Percentiles rank a stretch among this genome's conserved stretches.
These are phyloP conservation scores for Chaetoscypha palmicola DNA, from an alignment of 2,329 filamentous ascomycete genomes.

Conservation along the genomic window DNA sequence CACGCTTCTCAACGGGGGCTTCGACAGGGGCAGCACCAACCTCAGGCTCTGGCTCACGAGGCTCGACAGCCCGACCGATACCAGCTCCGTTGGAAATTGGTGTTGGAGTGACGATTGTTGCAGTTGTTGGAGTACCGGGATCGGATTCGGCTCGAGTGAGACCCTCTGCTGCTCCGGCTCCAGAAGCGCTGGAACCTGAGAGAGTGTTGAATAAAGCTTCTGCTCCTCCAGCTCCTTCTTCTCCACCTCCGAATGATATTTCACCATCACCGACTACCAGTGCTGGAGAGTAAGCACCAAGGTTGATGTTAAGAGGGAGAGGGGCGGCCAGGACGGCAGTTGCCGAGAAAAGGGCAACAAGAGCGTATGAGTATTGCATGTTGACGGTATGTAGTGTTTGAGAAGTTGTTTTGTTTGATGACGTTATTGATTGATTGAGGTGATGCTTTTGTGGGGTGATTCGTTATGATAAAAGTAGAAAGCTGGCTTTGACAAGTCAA, in stretches of 20 bases:
- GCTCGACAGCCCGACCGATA: constrained; percentile 13
- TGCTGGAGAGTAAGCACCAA: constrained; percentile 44
- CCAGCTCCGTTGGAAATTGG: constrained; percentile 8
- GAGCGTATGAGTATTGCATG: constrained; percentile 18
- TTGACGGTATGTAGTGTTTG: constrained; percentile 5
- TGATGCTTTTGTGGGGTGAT: constrained; percentile 1
- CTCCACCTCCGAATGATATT: constrained; percentile 40
- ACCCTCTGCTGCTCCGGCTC: constrained; percentile 11
- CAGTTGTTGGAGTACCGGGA: neutral
- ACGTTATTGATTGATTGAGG: constrained; percentile 4
- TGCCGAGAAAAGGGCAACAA: constrained; percentile 16
- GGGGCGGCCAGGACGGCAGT: constrained; percentile 33
- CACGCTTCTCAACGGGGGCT: constrained; percentile 36
- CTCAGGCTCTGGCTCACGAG: constrained; percentile 4
- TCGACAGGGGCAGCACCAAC: constrained; percentile 17
- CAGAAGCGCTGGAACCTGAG: constrained; percentile 31
- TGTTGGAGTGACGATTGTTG: constrained; percentile 5
- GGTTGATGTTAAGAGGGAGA: constrained; percentile 44
- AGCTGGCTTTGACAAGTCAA: constrained; percentile 1
- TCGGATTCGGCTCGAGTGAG: constrained; percentile 1
- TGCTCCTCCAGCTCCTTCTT: constrained; percentile 34
- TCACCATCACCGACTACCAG: constrained; percentile 48
- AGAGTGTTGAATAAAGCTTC: constrained; percentile 39
- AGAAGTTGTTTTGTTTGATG: constrained; percentile 5
- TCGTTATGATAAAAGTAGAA: constrained; percentile 1